A percentile compares a stretch with the other conserved stretches of the same genome.
phyloP scores from a whole-genome alignment of 495 filamentous ascomycete genomes.

The Evernia prunastri region DNA sequence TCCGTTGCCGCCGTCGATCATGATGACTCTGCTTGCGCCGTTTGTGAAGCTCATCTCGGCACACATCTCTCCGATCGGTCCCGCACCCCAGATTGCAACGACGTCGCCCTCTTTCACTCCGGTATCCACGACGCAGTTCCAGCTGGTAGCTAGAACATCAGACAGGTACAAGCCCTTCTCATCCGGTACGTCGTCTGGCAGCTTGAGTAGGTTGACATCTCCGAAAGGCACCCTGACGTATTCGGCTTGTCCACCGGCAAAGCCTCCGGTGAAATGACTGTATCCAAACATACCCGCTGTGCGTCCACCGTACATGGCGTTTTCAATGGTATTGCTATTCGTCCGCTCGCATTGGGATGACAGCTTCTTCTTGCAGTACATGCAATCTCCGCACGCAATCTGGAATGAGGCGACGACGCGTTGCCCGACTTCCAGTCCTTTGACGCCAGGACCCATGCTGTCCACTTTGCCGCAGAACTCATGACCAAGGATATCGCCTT shows the following conservation, averaged over 20 bases:
- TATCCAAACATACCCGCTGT: conserved; percentile 60
- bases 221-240: conserved; percentile 77
- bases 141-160: conserved; percentile 72
- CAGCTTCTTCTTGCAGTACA: conserved; percentile 68
- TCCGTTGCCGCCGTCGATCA: conserved; percentile 64
- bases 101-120: conserved; percentile 69
- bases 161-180: conserved; percentile 82
- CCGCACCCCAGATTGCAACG: conserved; percentile 79
- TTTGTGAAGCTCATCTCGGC: conserved; percentile 65
- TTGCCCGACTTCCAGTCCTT: conserved; percentile 56
- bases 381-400: conserved; percentile 65
- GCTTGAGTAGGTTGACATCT: conserved; percentile 74
- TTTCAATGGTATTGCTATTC: conserved; percentile 60
- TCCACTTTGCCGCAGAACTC: conserved; percentile 84
- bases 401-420: conserved; percentile 83
- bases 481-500: conserved; percentile 85
- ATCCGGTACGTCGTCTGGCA: conserved; percentile 76
- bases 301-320: conserved; percentile 64
- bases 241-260: conserved; percentile 84
- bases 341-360: conserved; percentile 75
- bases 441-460: conserved; percentile 55
- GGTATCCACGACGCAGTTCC: conserved; percentile 77
- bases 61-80: conserved; percentile 75
- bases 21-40: conserved; percentile 69
- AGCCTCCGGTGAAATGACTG: conserved; percentile 72